Evolutionary conservation across 106 monocot species (phyloP), one percentile per base, ranked within the genome.

Genomic region (Posidonia australis): DNA sequence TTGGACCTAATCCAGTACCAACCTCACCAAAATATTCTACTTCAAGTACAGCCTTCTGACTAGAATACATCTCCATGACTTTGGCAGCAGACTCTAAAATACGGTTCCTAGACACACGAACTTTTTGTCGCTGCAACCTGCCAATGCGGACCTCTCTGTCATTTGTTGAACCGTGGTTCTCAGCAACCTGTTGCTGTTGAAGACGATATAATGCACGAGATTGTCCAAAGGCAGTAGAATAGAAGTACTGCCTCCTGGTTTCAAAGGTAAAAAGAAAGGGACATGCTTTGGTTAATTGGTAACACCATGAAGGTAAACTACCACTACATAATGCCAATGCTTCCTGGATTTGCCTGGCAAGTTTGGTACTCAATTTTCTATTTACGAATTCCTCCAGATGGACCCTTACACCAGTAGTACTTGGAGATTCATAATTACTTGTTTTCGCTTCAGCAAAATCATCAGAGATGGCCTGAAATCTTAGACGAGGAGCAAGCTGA

Each of bases 21-120:
- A 96, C 96, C 67, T 96, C 96, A 55, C 90, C 96, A 82, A 96
- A 96, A 80, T 96, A 96, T 74, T 96, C 96, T 13, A 96, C 96
- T 77, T 96, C 90, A 74, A 96, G 86, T 23, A 96, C 96, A 72
- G 90, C 80, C 64, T 90, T 96, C 54, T 90, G 90, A 58, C 90
- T 83, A 13, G 90, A 86, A 64, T 90, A 90, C 86, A 90, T 84
- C 56, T 96, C 90, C 96, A 96, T 96, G 47, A 96, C 96, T 74
- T 90, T 96, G 14, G 78, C 72, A 57, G 90, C 89, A 69, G 96
- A 96, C 72, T 96, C 96, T 57, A 96, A 63, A 23, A 96, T 90
- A 60, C 84, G 83, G 58, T 82, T 87, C 72, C 96, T 84, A 25
- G 90, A 90, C 60, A 96, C 90, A 77, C 96, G 90, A 53, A 96